Percentiles rank a stretch among this genome's conserved stretches.
phyloP scores from a whole-genome alignment of 345 rosid species.

The Garcia nutans region DNA sequence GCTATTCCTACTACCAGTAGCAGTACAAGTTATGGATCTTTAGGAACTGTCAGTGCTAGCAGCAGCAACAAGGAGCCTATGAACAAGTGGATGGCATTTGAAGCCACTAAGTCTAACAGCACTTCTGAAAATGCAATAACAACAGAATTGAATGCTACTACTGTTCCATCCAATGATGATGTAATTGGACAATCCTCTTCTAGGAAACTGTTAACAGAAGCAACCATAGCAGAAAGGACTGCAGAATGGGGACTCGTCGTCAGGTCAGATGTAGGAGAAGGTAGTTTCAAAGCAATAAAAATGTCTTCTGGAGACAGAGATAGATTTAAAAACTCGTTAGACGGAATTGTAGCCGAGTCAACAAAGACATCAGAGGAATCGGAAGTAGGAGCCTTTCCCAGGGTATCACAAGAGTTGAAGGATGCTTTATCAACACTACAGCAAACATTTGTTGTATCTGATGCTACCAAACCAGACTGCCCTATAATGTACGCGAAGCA shows the following conservation, averaged over 20 bases:
- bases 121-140: neutral
- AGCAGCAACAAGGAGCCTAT: conserved; percentile 19
- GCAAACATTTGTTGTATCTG: conserved; percentile 96
- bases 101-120: conserved; percentile 10
- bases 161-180: neutral
- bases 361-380: conserved; percentile 67
- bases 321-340: conserved; percentile 38
- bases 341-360: conserved; percentile 33
- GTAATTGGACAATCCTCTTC: conserved; percentile 4
- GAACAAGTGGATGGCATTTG: conserved; percentile 78
- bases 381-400: conserved; percentile 52
- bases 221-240: conserved; percentile 62
- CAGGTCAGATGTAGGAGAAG: conserved; percentile 46
- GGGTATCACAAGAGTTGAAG: conserved; percentile 87
- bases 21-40: conserved; percentile 1
- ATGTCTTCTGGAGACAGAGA: conserved; percentile 42
- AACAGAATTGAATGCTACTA: conserved; percentile 5
- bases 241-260: conserved; percentile 89
- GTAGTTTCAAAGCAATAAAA: conserved; percentile 41
- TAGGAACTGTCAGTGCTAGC: neutral
- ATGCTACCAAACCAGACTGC: conserved; percentile 81
- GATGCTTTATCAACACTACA: conserved; percentile 79
- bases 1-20: conserved; percentile 15
- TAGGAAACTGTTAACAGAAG: conserved; percentile 33
- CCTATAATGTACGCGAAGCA: conserved; percentile 93